Evolutionary conservation across 495 filamentous ascomycete genomes (phyloP), one percentile per base, ranked within the genome.

Genomic region (Darksidea phi): DNA sequence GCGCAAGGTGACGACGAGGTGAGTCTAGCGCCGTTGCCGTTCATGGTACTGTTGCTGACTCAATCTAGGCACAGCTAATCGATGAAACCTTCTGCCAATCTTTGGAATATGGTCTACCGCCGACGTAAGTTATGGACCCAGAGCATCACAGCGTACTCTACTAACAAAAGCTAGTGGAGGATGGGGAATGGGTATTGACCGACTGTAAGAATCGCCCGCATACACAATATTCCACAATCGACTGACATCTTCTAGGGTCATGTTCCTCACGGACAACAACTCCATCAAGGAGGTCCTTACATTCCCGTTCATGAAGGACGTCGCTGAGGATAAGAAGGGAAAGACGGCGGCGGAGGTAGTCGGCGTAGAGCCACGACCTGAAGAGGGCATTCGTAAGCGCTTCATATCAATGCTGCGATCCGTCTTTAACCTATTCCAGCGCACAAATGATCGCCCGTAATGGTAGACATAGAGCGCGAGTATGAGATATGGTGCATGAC

Each of bases 181-280:
- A 23, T 97, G 89, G 87, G 95, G 94, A 67, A 89, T 97, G 85
- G 94, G 95, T 63, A 96, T 98, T 69, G 94, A 98, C 77, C 88
- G 91, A 61, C 72, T 70, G 88, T 93, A 69, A 97, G 97, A 94
- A 97, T 97, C 81, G 78, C 97, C 68, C 15, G 15, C 36, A n/a
- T n/a, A n/a, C n/a, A n/a, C n/a, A n/a, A n/a, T n/a, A n/a, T n/a
- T n/a, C n/a, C n/a, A n/a, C 15, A 15, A 15, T 38, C 15, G 36
- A 38, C 36, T 38, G 15, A 38, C 36, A 15, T 38, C 15, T 38
- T 15, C 36, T 15, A 38, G 36, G 36, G 28, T 32, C 28, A 32
- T 32, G 28, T 32, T 32, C 28, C 28, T 32, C 28, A 97, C 95
- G 47, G 83, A 97, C 76, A 87, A 95, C 73, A 96, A 97, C 79